Base-by-base conservation (phyloP, 179 eudicot species). In the Silene vulgaris region DNA sequence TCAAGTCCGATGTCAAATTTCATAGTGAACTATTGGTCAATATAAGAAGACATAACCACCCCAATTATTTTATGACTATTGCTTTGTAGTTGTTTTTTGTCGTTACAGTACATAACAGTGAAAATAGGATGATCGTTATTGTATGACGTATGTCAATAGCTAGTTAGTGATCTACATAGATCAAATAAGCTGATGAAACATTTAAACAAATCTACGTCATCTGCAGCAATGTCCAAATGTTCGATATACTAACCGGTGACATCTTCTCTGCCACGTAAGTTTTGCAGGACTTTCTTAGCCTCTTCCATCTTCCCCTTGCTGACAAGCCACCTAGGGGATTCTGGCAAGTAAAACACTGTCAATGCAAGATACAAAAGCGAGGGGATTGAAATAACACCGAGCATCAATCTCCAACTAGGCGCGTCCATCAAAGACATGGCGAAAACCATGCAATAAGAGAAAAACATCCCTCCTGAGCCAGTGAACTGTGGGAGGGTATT, bases 401-500 rank as follows among this genome's bases (percentile, higher is more conserved):
- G 90, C 93, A 90, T 90, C 71, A 90, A 21, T 45, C 91, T 86
- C 96, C 96, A 90, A 77, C 89, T 90, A 26, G 91, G 89, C 2
- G 90, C 78, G 50, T 81, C 21, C 84, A 67, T 73, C 64, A 90
- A 69, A 11, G 96, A 90, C 96, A 90, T 84, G 32, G 89, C 90
- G 32, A 89, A 90, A 11, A 90, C 60, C 90, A 90, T 81, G 75
- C 91, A 89, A 65, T 90, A 90, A 1, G 96, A 84, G 74, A 90
- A 76, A 77, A 89, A 90, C 91, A 89, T 89, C 45, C 90, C 96
- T 70, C 78, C 86, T 2, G 91, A 85, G 37, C 96, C 93, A 13
- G 86, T 74, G 73, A 90, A 90, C 78, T 90, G 96, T n/a, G 96
- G 96, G 52, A 90, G 89, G 4, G 93, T 90, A 71, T 90, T 90